Conservation (phyloP, 1,284 basidiomycete genomes). For the Ganoderma meredithae region DNA sequence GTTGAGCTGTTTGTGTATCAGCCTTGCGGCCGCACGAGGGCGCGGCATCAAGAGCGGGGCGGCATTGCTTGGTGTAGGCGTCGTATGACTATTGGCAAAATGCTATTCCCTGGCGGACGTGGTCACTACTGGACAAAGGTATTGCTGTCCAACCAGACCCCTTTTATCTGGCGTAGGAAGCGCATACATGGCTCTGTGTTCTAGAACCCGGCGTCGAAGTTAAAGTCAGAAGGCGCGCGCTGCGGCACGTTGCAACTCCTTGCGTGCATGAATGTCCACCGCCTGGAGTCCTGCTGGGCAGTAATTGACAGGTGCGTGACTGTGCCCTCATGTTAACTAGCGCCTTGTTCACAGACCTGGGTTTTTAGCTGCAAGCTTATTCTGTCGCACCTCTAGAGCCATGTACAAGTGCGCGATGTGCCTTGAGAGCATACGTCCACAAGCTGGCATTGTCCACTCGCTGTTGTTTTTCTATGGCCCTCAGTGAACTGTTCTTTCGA, state of each 20-base stretch:
- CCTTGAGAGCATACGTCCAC: not conserved
- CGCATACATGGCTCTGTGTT: not conserved
- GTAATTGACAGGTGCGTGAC: not conserved
- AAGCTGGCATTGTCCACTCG: not conserved
- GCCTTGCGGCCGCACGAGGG: slow-evolving; percentile 72
- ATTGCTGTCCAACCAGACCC: not conserved
- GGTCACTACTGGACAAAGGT: not conserved
- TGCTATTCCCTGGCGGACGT: not conserved
- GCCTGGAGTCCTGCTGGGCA: not conserved
- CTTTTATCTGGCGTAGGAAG: not conserved
- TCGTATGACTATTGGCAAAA: slow-evolving; percentile 30
- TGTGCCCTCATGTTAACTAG: not conserved
- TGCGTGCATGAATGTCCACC: not conserved
- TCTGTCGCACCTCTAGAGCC: not conserved
- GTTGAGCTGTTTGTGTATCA: slow-evolving; percentile 80
- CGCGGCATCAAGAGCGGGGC: slow-evolving; percentile 69
- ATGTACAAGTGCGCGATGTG: not conserved
- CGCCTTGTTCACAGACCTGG: not conserved
- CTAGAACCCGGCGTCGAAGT: not conserved
- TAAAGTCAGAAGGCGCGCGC: not conserved
- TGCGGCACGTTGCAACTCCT: not conserved
- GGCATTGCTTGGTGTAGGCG: slow-evolving; percentile 66
- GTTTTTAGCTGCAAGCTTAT: not conserved
- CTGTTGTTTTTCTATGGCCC: not conserved
- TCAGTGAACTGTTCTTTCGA: not conserved